phyloP scores from a whole-genome alignment of 371 early-diverging fungal species.

The Lichtheimia ramosa region DNA sequence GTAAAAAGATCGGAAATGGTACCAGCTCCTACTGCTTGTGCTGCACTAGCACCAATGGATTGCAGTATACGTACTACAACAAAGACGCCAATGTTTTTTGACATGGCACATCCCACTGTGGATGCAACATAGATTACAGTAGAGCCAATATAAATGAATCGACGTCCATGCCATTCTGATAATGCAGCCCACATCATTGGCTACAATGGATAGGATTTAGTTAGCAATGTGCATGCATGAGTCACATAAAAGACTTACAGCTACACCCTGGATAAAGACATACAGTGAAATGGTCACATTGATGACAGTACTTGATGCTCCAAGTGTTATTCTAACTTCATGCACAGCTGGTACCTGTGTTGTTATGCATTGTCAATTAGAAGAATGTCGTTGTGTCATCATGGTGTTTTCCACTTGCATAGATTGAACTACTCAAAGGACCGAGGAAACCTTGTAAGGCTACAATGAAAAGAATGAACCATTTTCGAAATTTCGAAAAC shows the following conservation, averaged over 20 bases:
- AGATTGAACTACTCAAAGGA: conserved; percentile 48
- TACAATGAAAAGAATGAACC: conserved; percentile 41
- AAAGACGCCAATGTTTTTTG: conserved; percentile 53
- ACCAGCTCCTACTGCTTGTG: conserved; percentile 73
- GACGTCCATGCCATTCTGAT: conserved; percentile 68
- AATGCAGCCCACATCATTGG: conserved; percentile 72
- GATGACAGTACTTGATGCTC: conserved; percentile 32
- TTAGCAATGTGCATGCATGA: neutral
- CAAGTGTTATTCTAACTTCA: conserved; percentile 31
- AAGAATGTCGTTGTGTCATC: neutral
- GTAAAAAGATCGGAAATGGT: conserved; percentile 35
- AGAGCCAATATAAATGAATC: conserved; percentile 61
- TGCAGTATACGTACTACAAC: conserved; percentile 68
- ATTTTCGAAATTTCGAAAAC: conserved; percentile 28
- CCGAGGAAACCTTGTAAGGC: conserved; percentile 51
- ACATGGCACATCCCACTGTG: conserved; percentile 66
- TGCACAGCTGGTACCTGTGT: conserved; percentile 45
- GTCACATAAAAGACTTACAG: conserved; percentile 20
- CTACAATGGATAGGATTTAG: conserved; percentile 16
- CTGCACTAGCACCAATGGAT: conserved; percentile 70
- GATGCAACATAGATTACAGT: conserved; percentile 57
- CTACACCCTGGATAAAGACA: conserved; percentile 41
- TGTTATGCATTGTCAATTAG: conserved; percentile 1
- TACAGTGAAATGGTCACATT: conserved; percentile 48
- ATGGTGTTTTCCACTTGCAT: conserved; percentile 22